phyloP scores from a whole-genome alignment of 805 yeast species.

The Hanseniaspora lachancei region DNA sequence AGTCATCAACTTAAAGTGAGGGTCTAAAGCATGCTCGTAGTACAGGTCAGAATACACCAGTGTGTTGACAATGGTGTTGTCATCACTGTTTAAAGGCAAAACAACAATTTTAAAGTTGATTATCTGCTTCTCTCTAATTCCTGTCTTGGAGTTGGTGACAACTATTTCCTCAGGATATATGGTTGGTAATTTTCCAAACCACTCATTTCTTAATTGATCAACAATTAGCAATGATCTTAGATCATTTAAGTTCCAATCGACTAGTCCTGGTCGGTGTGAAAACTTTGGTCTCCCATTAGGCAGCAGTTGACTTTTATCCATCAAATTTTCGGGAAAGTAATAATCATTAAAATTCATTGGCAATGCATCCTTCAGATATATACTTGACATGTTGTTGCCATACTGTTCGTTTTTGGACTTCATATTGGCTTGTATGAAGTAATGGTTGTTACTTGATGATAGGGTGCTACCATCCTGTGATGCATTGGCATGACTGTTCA shows the following conservation, averaged over 20 bases:
- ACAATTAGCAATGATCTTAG: constrained; percentile 50
- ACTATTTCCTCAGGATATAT: constrained; percentile 7
- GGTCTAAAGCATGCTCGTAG: constrained; percentile 46
- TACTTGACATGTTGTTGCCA: not conserved
- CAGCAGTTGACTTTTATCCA: constrained; percentile 27
- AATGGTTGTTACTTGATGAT: not conserved
- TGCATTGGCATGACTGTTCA: constrained; percentile 4
- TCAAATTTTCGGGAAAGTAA: constrained; percentile 44
- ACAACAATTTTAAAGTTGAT: constrained; percentile 34
- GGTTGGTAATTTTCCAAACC: constrained; percentile 41
- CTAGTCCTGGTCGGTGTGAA: constrained; percentile 44
- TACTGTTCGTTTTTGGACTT: not conserved
- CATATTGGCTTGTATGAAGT: constrained; percentile 11
- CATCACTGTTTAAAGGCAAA: constrained; percentile 42
- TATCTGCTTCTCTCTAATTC: constrained; percentile 14
- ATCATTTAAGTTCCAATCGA: constrained; percentile 61
- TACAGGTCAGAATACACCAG: constrained; percentile 52
- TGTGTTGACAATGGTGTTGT: constrained; percentile 35
- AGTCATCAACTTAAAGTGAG: constrained; percentile 41
- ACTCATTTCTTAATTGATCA: constrained; percentile 37
- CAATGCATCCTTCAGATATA: constrained; percentile 37
- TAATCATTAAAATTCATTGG: constrained; percentile 41
- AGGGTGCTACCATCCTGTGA: not conserved
- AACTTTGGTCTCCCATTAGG: constrained; percentile 50
- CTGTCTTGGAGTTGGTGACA: constrained; percentile 12